phyloP scores from a whole-genome alignment of 495 filamentous ascomycete species.

The Delitschia confertaspora region DNA sequence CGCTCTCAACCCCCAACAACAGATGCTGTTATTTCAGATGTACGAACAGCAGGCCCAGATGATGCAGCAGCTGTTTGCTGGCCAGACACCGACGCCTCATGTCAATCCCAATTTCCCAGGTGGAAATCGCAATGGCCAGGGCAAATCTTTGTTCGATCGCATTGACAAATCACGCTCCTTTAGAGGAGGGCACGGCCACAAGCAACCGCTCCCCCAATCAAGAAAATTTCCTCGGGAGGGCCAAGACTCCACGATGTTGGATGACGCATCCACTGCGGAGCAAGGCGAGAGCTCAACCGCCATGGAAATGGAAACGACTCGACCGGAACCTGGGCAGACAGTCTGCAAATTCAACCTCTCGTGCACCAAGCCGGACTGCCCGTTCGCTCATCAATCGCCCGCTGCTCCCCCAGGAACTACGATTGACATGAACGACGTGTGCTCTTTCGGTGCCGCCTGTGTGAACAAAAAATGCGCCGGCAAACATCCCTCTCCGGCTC shows the following conservation, averaged over 20 bases:
- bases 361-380: slow-evolving; percentile 83
- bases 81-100: slow-evolving; percentile 37
- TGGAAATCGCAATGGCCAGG: slow-evolving; percentile 34
- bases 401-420: slow-evolving; percentile 74
- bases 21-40: slow-evolving; percentile 73
- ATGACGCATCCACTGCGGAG: slow-evolving; percentile 27
- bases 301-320: slow-evolving; percentile 41
- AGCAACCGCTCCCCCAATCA: slow-evolving; percentile 18
- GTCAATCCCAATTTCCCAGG: slow-evolving; percentile 48
- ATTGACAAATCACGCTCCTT: slow-evolving; percentile 42
- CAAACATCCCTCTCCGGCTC: slow-evolving; percentile 84
- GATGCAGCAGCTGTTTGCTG: slow-evolving; percentile 59
- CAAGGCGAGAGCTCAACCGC: slow-evolving; percentile 42
- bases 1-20: slow-evolving; percentile 52
- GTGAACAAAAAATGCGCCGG: slow-evolving; percentile 90
- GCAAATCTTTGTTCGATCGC: slow-evolving; percentile 71
- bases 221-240: slow-evolving; percentile 21
- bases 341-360: slow-evolving; percentile 79
- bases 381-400: slow-evolving; percentile 88
- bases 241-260: slow-evolving; percentile 31
- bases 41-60: slow-evolving; percentile 83
- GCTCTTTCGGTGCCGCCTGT: slow-evolving; percentile 80
- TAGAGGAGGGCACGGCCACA: slow-evolving; percentile 28
- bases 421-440: slow-evolving; percentile 71
- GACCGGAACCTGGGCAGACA: slow-evolving; percentile 40